Percentiles rank a stretch among this genome's conserved stretches.
phyloP scores from a whole-genome alignment of 2,329 filamentous ascomycete genomes.

The Stachybotrys echinatus region DNA sequence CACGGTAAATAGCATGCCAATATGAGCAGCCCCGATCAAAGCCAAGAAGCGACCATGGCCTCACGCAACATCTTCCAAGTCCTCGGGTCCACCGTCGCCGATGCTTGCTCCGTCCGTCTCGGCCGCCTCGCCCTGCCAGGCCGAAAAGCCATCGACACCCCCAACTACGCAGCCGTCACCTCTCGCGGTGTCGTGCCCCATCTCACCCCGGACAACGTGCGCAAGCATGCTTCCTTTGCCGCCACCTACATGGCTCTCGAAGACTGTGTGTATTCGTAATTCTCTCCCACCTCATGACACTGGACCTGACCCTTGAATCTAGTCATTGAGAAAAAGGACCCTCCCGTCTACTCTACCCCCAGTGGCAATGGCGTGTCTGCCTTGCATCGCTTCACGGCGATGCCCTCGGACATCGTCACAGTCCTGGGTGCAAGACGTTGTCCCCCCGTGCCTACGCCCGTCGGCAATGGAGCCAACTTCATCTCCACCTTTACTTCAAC shows the following conservation, averaged over 20 bases:
- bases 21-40: slow-evolving; percentile 18
- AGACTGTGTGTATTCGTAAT: slow-evolving; percentile 65
- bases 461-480: slow-evolving; percentile 63
- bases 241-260: slow-evolving; percentile 81
- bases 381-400: slow-evolving; percentile 71
- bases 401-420: slow-evolving; percentile 60
- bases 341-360: slow-evolving; percentile 42
- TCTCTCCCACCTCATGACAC: too few relatives aligned
- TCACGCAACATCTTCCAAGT: slow-evolving; percentile 36
- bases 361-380: slow-evolving; percentile 39
- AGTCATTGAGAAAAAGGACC: slow-evolving; percentile 52
- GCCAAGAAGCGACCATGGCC: slow-evolving; percentile 15
- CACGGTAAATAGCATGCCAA: slow-evolving; percentile 19
- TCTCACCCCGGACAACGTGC: slow-evolving; percentile 77
- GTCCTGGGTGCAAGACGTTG: slow-evolving; percentile 74
- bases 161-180: slow-evolving; percentile 72
- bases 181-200: slow-evolving; percentile 86
- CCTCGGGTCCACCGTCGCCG: slow-evolving; percentile 32
- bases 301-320: too few relatives aligned
- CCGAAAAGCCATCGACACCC: slow-evolving; percentile 69
- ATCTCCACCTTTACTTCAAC: slow-evolving; percentile 81
- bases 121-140: slow-evolving; percentile 59
- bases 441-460: slow-evolving; percentile 67
- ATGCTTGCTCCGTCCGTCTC: slow-evolving; percentile 52
- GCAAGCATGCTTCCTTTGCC: slow-evolving; percentile 56